Evolutionary conservation across 495 filamentous ascomycete species (phyloP).

Genomic region (Geopyxis carbonaria): DNA sequence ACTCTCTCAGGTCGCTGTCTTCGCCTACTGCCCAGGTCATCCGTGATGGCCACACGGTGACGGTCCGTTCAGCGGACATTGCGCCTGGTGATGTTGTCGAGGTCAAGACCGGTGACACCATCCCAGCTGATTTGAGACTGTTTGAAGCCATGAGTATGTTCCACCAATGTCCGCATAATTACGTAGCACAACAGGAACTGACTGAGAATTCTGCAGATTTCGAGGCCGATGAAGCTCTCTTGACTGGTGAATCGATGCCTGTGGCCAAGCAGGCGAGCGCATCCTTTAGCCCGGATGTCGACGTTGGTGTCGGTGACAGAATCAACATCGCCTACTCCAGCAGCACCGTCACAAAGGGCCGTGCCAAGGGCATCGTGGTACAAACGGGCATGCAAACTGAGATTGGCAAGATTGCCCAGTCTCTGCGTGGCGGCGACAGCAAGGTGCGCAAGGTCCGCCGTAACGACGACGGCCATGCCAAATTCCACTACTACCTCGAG

Average conservation of each 20-base stretch:
- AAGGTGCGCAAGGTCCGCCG: conserved; percentile 39
- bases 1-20: conserved; percentile 45
- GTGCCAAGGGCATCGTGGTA: conserved; percentile 31
- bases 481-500: conserved; percentile 49
- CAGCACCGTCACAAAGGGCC: conserved; percentile 34
- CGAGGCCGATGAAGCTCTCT: conserved; percentile 34
- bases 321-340: conserved; percentile 35
- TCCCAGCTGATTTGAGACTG: conserved; percentile 58
- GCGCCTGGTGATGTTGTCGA: conserved; percentile 70
- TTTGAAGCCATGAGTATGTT: conserved; percentile 51
- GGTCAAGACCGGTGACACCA: conserved; percentile 67
- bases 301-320: conserved; percentile 29
- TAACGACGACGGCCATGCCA: conserved; percentile 38
- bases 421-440: conserved; percentile 28
- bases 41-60: conserved; percentile 47
- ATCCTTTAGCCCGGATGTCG: conserved; percentile 26
- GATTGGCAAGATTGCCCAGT: conserved; percentile 33
- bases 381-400: conserved; percentile 33
- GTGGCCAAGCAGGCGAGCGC: conserved; percentile 27
- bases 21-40: conserved; percentile 64
- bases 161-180: background rate
- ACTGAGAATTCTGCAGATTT: conserved; percentile 28
- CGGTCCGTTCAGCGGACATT: conserved; percentile 52
- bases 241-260: conserved; percentile 34
- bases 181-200: background rate